These are phyloP conservation scores for Psophocarpus tetragonolobus DNA, from an alignment of 306 rosid genomes.

Conservation along the genomic window DNA sequence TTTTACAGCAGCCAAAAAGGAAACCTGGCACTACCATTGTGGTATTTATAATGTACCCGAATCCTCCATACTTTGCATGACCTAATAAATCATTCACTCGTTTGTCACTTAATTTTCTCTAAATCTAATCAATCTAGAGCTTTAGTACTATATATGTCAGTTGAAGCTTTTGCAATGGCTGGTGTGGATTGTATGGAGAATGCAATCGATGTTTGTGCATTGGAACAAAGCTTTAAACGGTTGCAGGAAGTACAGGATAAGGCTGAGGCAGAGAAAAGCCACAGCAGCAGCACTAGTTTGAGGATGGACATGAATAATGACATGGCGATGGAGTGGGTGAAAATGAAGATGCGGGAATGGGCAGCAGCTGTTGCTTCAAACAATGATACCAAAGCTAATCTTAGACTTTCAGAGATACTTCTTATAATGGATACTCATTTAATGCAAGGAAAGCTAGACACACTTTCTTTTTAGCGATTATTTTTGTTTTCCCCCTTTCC, in stretches of 20 bases:
- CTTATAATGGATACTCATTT: constrained; percentile 29
- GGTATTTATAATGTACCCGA: not conserved
- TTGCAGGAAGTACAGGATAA: constrained; percentile 24
- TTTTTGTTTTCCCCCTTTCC: too few relatives aligned
- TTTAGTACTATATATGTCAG: constrained; percentile 34
- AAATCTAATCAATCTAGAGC: not conserved
- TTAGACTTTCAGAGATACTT: constrained; percentile 36
- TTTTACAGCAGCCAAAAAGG: constrained; percentile 36
- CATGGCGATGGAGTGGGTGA: constrained; percentile 31
- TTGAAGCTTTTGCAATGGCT: constrained; percentile 60
- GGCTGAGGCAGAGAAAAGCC: not conserved
- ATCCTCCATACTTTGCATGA: not conserved
- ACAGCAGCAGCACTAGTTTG: not conserved
- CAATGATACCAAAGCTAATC: constrained; percentile 27
- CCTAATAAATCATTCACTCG: not conserved
- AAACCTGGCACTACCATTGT: not conserved
- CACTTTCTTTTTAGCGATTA: too few relatives aligned
- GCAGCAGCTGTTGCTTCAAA: constrained; percentile 52
- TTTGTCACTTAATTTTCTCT: not conserved
- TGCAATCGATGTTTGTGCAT: constrained; percentile 23
- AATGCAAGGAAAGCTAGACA: not conserved
- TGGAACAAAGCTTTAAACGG: constrained; percentile 29
- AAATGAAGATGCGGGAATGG: constrained; percentile 52
- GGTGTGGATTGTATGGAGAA: constrained; percentile 39
- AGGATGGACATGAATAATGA: not conserved